Base-by-base conservation (phyloP, 2,329 filamentous ascomycete genomes). In the Aspergillus pseudotamarii region DNA sequence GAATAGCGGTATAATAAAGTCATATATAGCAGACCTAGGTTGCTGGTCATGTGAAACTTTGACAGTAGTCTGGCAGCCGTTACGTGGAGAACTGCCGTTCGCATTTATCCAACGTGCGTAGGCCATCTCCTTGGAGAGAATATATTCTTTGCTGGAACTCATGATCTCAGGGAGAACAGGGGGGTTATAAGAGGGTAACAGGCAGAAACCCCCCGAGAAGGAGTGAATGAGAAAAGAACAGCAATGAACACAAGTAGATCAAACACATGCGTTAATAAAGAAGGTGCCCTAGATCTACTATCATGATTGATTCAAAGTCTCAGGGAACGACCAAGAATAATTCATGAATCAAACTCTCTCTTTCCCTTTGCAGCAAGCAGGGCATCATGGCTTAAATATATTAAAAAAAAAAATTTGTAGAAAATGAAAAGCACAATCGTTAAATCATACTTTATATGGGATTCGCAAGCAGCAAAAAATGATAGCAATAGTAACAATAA, bases 51-150 rank as follows among this genome's bases (percentile, higher is more conserved):
- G 57, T 26, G 60, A 65, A 28, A 69, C 61, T 21, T 69, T 65
- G 41, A 71, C 48, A 30, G 66, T 66, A 21, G 64, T 72, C 66
- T 73, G 63, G 68, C 68, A 62, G 23, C 61, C 61, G 12, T 58
- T 64, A 26, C 62, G 68, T 19, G 28, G 28, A 43, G 58, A 41
- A 56, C 51, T 54, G 36, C 63, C 61, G 30, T 51, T 59, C 11
- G 48, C 21, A 43, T 62, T 57, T 12, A n/a, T 61, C 32, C 51
- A 65, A 30, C 68, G 66, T n/a, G 68, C 69, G 51, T 63, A 66
- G 11, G 62, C 64, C 58, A 66, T 67, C 34, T 70, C 69, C 3
- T 36, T 54, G 26, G 69, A 63, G 21, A 71, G 56, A 16, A 71
- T 63, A 32, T 60, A 64, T 26, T 69, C 63, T 54, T 62, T 69